A percentile compares a stretch with the other conserved stretches of the same genome.
Conservation (phyloP, 345 rosid genomes). For the Odontarrhena argentea region DNA sequence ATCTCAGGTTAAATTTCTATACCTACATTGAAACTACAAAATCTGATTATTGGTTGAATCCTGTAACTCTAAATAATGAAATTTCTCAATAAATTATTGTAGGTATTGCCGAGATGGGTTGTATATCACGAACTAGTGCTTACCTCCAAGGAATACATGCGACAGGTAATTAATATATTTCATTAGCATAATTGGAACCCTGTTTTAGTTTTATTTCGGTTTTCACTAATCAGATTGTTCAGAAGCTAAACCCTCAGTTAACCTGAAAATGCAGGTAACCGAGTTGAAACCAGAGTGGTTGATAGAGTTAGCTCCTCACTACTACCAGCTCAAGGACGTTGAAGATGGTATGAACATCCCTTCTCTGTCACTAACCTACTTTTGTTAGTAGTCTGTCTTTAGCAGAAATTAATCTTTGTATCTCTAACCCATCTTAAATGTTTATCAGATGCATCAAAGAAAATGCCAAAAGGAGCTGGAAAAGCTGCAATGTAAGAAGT, state of each 20-base stretch:
- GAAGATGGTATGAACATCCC: constrained; percentile 69
- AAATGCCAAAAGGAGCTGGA: constrained; percentile 73
- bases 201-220: background rate
- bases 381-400: background rate
- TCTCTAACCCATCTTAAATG: constrained; percentile 8
- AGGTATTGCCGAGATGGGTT: constrained; percentile 96
- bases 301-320: constrained; percentile 96
- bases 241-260: constrained; percentile 7
- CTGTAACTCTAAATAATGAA: background rate
- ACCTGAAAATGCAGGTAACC: constrained; percentile 58
- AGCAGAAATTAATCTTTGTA: background rate
- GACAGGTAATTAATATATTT: constrained; percentile 55
- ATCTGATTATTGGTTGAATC: constrained; percentile 11
- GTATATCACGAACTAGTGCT: constrained; percentile 88
- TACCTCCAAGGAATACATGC: constrained; percentile 91
- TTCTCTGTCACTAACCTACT: constrained; percentile 28
- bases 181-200: background rate
- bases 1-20: constrained; percentile 59
- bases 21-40: background rate
- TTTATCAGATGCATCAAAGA: constrained; percentile 71
- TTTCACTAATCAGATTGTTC: constrained; percentile 22
- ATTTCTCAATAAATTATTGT: constrained; percentile 24
- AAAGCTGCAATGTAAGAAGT: constrained; percentile 39
- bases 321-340: constrained; percentile 92
- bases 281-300: constrained; percentile 99